Percentiles rank a stretch among this genome's conserved stretches.
Conservation (phyloP, 1,139 yeast species). For the Nakaseomyces kungkrabaensis region DNA sequence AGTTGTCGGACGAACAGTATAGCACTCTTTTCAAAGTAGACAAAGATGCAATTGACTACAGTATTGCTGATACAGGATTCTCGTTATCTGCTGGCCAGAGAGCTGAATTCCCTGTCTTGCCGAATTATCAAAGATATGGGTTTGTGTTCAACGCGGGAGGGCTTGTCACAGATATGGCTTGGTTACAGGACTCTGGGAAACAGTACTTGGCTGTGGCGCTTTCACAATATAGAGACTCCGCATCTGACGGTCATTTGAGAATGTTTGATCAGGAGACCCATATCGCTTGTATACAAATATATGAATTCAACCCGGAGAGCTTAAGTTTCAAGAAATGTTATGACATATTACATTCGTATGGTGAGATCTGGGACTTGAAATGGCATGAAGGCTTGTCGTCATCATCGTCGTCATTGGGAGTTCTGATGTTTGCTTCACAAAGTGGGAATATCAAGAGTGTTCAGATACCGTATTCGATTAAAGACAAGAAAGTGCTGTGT, state of each 20-base stretch:
- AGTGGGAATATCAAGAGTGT: slow-evolving; percentile 56
- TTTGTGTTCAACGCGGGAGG: slow-evolving; percentile 48
- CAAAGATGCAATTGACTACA: slow-evolving; percentile 10
- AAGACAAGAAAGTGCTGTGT: slow-evolving; percentile 21
- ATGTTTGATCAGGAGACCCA: slow-evolving; percentile 33
- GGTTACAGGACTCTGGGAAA: slow-evolving; percentile 32
- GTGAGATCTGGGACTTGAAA: slow-evolving; percentile 43
- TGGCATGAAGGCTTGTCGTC: slow-evolving; percentile 38
- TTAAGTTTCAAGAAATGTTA: slow-evolving; percentile 26
- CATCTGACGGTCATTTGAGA: slow-evolving; percentile 26
- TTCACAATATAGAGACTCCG: slow-evolving; percentile 29
- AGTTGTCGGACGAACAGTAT: slow-evolving; percentile 11
- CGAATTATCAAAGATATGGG: slow-evolving; percentile 34
- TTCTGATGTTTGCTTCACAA: slow-evolving; percentile 47
- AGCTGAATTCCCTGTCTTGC: slow-evolving; percentile 26
- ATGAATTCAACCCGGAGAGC: slow-evolving; percentile 33
- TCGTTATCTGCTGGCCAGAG: slow-evolving; percentile 13
- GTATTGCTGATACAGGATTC: slow-evolving; percentile 16
- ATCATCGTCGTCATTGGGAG: slow-evolving; percentile 28
- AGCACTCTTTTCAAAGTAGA: slow-evolving; percentile 12
- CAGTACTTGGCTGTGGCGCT: slow-evolving; percentile 48
- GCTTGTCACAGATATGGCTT: slow-evolving; percentile 42
- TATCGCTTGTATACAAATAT: slow-evolving; percentile 39
- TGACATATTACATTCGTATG: slow-evolving; percentile 39
- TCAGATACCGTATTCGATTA: slow-evolving; percentile 28